These are phyloP conservation scores for Hericium rajendrae DNA, from an alignment of 768 basidiomycete genomes.

Conservation along the genomic window DNA sequence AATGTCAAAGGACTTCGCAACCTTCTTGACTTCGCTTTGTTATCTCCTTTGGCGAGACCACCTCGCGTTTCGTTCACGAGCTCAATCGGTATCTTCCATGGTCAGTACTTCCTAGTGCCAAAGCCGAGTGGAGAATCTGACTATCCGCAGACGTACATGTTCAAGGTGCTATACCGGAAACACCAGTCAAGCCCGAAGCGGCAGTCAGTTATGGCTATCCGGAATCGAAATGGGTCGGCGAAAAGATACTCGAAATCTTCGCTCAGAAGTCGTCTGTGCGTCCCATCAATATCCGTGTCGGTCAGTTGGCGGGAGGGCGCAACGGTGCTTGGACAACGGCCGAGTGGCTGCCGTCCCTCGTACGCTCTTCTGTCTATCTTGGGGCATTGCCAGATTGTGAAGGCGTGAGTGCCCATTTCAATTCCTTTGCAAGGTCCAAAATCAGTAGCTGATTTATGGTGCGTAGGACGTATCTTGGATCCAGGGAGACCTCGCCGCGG, in stretches of 20 bases:
- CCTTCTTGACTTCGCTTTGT: constrained; percentile 8
- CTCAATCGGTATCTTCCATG: neutral
- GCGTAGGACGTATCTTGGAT: constrained; percentile 16
- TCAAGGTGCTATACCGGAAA: neutral
- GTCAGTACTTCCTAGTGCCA: neutral
- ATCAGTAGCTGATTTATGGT: neutral
- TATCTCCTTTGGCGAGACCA: constrained; percentile 1
- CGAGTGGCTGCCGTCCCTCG: constrained; percentile 1
- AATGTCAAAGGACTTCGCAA: constrained; percentile 10
- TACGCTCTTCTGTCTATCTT: neutral
- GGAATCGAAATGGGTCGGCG: constrained; percentile 18
- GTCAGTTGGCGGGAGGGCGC: neutral
- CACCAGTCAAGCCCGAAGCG: neutral
- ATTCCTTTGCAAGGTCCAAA: neutral
- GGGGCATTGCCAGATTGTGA: neutral
- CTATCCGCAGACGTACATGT: neutral
- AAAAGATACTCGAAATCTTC: constrained; percentile 2
- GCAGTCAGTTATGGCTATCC: constrained; percentile 12
- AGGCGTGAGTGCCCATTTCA: neutral
- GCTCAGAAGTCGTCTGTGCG: neutral
- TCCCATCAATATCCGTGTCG: neutral
- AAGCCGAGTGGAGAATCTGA: neutral
- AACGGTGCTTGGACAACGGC: constrained; percentile 3
- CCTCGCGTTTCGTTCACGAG: constrained; percentile 3
- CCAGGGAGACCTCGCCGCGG: constrained; percentile 16